Base-by-base conservation (phyloP, 169 alveolate genomes). In the Plasmodium chabaudi region DNA sequence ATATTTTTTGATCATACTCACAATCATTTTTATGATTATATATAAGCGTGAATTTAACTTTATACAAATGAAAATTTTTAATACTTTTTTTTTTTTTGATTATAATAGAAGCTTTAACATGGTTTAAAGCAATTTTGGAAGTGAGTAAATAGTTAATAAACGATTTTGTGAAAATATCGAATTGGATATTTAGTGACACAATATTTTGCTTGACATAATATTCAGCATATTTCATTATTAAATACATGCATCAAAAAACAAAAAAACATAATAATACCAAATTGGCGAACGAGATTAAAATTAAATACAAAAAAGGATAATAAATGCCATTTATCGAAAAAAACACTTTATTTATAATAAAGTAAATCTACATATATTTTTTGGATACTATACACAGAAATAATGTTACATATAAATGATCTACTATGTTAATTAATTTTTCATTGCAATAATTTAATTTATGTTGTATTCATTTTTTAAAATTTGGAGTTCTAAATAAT, bases 201-300 rank as follows among this genome's bases (percentile, higher is more conserved):
- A 64, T 10, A 56, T 77, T 77, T 77, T 77, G 88, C 9, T 77
- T 77, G 10, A 69, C 42, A 23, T 77, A 77, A 49, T 77, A 77
- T 77, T 77, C 88, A 19, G 88, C 88, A 34, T 77, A 69, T 56
- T 19, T 77, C 88, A 51, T 77, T 23, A 46, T 77, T 9, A 9
- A n/a, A 57, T 15, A 57, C 10, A 57, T 42, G 65, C 10, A 23
- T 23, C 23, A 34, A 63, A 27, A 17, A 60, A 60, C 25, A 10
- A 60, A 60, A 34, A 60, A 60, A 0, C 6, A 51, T 51, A 13
- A 15, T 34, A 34, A 34, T 34, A 34, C 42, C 4, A 34, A 34
- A 34, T 34, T 34, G 42, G 42, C 6, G 42, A 34, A 3, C 42
- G 7, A 34, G 42, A 34, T 34, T 34, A 34, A 34, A 34, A 34